Base-by-base conservation (phyloP, 805 yeast species). In the Torulaspora quercuum region DNA sequence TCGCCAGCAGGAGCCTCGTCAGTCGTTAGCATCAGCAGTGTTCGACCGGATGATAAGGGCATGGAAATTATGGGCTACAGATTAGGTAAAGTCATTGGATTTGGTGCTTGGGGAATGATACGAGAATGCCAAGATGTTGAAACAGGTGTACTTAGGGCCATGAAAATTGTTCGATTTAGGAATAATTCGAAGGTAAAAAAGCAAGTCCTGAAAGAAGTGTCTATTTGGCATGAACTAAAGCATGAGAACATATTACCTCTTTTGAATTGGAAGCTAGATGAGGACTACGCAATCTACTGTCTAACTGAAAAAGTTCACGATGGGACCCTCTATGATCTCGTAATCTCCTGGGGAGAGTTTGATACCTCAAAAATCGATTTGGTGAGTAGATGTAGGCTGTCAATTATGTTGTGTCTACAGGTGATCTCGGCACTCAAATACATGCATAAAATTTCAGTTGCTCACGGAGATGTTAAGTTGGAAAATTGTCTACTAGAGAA, bases 61-160 rank as follows among this genome's bases (percentile, higher is more conserved):
- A 80, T 83, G 9, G 57, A 71, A 15, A 75, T 87, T 1, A 47
- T 81, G 64, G 78, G 75, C 10, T 76, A 77, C 47, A 70, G 62
- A 20, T 55, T 88, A 19, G 95, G 94, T 1, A 78, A 77, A 48
- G 72, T 81, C 7, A 80, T 87, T 44, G 95, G 95, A 1, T 76
- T 75, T 55, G 96, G 97, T 9, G 94, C 95, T 0, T 89, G 92
- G 82, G 95, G 95, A 7, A 72, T 80, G 18, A 81, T 88, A 7
- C 66, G 95, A 40, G 90, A 83, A 55, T 83, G 90, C 45, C 58
- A 27, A 5, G 61, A 61, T 27, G 57, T 57, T 10, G 27, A 49
- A 12, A 57, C 57, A 11, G 54, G 58, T 3, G 43, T 48, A n/a
- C 65, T 67, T 9, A 48, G 64, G 44, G 94, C 92, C 0, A 75